Evolutionary conservation across 1,139 yeast genomes (phyloP), one percentile per base, ranked within the genome.

Genomic region (Candida mesenterica): DNA sequence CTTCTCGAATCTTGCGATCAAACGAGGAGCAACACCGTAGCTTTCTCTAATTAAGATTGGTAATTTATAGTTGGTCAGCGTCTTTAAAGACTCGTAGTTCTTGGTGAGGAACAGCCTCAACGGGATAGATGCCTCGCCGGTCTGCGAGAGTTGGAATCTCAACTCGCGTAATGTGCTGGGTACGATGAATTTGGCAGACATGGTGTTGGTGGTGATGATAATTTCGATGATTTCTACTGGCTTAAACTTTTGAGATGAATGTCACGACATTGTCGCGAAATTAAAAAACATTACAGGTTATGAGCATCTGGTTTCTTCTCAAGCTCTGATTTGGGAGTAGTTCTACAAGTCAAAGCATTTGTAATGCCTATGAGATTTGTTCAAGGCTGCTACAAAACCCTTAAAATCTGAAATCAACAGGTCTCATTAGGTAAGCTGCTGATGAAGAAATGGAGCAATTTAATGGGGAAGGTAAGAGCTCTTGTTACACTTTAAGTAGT

Each of bases 21-120:
- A 73, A 40, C 80, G 73, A 28, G 95, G 94, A 32, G 81, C 73
- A 39, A 82, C 73, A 35, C 88, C 89, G 42, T 68, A 68, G 36
- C 88, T 78, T 62, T 85, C 95, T 62, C 95, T 79, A 48, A 85
- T 73, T 53, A 85, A 71, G 40, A 85, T 77, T 15, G 92, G 94
- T 29, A 82, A 65, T 46, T 60, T 52, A 49, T 64, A 44, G 40
- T 65, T 53, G 49, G 62, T 57, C 46, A 62, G 66, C 29, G 70
- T 55, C 60, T 82, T 84, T 55, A 85, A 67, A 19, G 65, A 54
- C 15, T 82, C 77, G 59, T 84, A 85, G 59, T 79, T 70, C 42
- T 73, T 67, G 40, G 75, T 61, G 50, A 84, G 69, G 54, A 82
- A 85, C 28, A 74, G 62, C 59, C 86, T 74, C 52, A 82, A 69